Percentiles rank a stretch among this genome's conserved stretches.
These are phyloP conservation scores for Mediolabrus comicus DNA, from an alignment of 108 stramenopile genomes.

Conservation along the genomic window DNA sequence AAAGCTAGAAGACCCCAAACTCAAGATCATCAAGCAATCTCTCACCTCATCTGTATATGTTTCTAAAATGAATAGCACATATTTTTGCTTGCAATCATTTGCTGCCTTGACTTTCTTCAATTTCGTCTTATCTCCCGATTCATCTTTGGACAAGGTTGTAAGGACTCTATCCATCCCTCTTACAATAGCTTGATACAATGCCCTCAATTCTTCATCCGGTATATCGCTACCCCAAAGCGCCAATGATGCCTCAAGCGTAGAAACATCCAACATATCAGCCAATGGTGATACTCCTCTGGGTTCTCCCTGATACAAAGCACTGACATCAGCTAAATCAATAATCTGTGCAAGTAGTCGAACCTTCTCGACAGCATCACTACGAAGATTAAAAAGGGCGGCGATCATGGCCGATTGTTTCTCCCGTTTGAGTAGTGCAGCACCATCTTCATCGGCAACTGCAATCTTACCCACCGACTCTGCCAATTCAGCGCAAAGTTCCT, in stretches of 20 bases:
- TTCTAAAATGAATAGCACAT: constrained; percentile 63
- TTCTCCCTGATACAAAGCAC: constrained; percentile 28
- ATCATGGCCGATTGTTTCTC: constrained; percentile 40
- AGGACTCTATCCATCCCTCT: constrained; percentile 40
- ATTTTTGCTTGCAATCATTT: constrained; percentile 59
- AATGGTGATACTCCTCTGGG: constrained; percentile 39
- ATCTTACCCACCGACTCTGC: constrained; percentile 44
- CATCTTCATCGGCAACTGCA: constrained; percentile 6
- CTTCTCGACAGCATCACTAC: constrained; percentile 64
- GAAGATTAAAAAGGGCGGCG: constrained; percentile 74
- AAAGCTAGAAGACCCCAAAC: no score
- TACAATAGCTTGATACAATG: constrained; percentile 60
- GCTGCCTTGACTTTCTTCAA: constrained; percentile 32
- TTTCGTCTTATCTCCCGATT: constrained; percentile 4
- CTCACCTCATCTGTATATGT: constrained; percentile 70
- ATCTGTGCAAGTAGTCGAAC: constrained; percentile 55
- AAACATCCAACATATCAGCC: constrained; percentile 51
- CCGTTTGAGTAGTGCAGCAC: background rate
- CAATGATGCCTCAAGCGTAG: constrained; percentile 20
- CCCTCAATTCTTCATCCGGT: constrained; percentile 27
- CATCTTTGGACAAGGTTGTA: constrained; percentile 12
- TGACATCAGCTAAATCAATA: constrained; percentile 52
- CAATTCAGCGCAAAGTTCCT: constrained; percentile 27
- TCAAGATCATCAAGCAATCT: background rate
- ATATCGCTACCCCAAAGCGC: constrained; percentile 31